Evolutionary conservation across 306 rosid genomes (phyloP), one percentile per base, ranked within the genome.

Genomic region (Dicorynia guianensis): DNA sequence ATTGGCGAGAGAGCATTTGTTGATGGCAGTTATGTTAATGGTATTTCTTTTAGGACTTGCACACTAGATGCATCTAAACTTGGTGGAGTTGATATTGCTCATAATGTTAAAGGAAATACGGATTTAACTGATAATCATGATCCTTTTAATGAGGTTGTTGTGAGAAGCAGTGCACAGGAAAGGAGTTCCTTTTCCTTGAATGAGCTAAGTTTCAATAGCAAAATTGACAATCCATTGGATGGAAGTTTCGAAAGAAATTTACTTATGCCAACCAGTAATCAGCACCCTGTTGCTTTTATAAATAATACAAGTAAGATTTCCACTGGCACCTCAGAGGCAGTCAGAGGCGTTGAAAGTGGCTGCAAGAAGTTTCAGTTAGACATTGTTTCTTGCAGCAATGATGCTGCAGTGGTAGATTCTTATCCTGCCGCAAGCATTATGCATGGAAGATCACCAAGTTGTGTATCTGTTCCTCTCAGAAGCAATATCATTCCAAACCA

Each of bases 301-400:
- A 67, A 71, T 76, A 70, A 82, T 72, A 33, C 60, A 74, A 74
- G 46, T 63, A 69, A 80, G 60, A 71, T 66, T 63, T 55, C 78
- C 61, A 63, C 20, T 69, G 81, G 75, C 55, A 70, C 80, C 65
- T 44, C 68, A 35, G 85, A 76, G 68, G 75, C 69, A 43, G 78
- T 71, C 52, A 60, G 68, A 62, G 63, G 60, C 72, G 80, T 68
- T 71, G 85, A 80, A 61, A 60, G 33, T 58, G 63, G 25, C 74
- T 73, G 59, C 68, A 63, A 78, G 75, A 67, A 47, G 55, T 71
- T 79, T 59, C 81, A 79, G 44, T 76, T 77, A 53, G 85, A 67
- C 50, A 47, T 57, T 74, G 63, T 50, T 79, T 68, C 84, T 60
- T 49, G 74, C 62, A 50, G 69, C 54, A 62, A 77, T 72, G 78